Percentiles rank a stretch among this genome's conserved stretches.
These are phyloP conservation scores for Paraphoma chrysanthemicola DNA, from an alignment of 2,329 filamentous ascomycete genomes.

Conservation along the genomic window DNA sequence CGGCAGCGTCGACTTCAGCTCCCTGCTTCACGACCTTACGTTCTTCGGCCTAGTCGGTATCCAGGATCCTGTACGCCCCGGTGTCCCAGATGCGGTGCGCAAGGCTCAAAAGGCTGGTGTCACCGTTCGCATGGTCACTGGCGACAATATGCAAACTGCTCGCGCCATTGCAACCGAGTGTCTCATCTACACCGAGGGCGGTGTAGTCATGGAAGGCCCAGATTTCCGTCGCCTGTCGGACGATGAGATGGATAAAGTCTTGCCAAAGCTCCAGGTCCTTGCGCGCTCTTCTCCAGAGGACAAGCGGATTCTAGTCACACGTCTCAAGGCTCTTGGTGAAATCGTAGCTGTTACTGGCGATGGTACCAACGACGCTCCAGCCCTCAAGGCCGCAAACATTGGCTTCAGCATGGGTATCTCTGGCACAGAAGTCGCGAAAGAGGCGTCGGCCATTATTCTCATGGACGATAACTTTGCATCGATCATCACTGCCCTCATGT, in stretches of 20 bases:
- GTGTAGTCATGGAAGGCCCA: conserved; percentile 82
- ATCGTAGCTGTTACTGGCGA: conserved; percentile 99
- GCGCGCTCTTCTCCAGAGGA: conserved; percentile 95
- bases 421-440: conserved; percentile 92
- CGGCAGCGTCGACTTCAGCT: conserved; percentile 28
- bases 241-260: conserved; percentile 78
- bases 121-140: conserved; percentile 94
- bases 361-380: conserved; percentile 95
- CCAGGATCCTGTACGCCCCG: conserved; percentile 91
- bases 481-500: conserved; percentile 91
- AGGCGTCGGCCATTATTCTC: conserved; percentile 96
- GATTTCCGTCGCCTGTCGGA: conserved; percentile 86
- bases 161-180: conserved; percentile 97
- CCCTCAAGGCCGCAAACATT: conserved; percentile 96
- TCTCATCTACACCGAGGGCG: conserved; percentile 80
- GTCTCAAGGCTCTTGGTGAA: conserved; percentile 86
- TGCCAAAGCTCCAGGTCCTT: conserved; percentile 83
- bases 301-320: conserved; percentile 93
- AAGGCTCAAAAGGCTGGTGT: conserved; percentile 92
- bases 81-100: conserved; percentile 82
- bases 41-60: conserved; percentile 91
- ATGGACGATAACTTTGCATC: conserved; percentile 98
- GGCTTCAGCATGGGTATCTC: conserved; percentile 92
- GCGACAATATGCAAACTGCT: conserved; percentile 94
- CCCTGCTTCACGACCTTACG: conserved; percentile 62